These are phyloP conservation scores for Pythium insidiosum DNA, from an alignment of 352 stramenopile genomes.

Conservation along the genomic window DNA sequence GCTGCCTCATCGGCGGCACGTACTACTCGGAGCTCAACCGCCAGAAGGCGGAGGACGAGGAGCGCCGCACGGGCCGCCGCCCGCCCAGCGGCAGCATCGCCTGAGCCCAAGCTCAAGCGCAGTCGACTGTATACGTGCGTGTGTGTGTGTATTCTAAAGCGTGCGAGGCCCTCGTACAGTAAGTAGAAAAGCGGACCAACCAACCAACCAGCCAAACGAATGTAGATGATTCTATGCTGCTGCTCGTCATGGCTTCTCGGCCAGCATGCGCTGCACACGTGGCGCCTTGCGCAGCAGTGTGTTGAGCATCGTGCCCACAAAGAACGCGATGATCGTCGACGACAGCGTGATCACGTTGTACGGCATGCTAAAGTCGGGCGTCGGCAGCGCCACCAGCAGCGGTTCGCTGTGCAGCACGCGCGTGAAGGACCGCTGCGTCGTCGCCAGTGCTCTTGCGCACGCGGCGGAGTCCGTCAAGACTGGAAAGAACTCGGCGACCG, in stretches of 20 bases:
- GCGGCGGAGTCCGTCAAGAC: constrained; percentile 2
- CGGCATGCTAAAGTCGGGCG: constrained; percentile 87
- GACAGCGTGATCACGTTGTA: constrained; percentile 90
- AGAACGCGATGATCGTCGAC: constrained; percentile 83
- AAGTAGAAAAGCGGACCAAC: background rate
- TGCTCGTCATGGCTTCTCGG: constrained; percentile 6
- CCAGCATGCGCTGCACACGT: constrained; percentile 61
- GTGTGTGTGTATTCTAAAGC: constrained; percentile 8
- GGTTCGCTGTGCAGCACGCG: constrained; percentile 67
- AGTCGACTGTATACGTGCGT: no score
- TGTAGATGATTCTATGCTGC: no score
- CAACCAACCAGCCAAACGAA: background rate
- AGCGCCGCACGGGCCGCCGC: constrained; percentile 12
- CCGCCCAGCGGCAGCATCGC: constrained; percentile 13
- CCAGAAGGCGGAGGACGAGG: constrained; percentile 8
- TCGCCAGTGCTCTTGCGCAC: no score
- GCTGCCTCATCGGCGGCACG: constrained; percentile 41
- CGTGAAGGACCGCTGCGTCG: constrained; percentile 7
- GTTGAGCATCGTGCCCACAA: constrained; percentile 81
- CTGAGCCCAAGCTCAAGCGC: background rate
- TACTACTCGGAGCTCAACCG: constrained; percentile 29
- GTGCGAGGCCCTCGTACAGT: background rate
- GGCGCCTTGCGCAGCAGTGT: constrained; percentile 63
- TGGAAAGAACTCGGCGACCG: constrained; percentile 37
- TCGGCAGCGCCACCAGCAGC: constrained; percentile 73